Percentiles rank a stretch among this genome's conserved stretches.
phyloP scores from a whole-genome alignment of 768 basidiomycete genomes.

The Russula lepida region DNA sequence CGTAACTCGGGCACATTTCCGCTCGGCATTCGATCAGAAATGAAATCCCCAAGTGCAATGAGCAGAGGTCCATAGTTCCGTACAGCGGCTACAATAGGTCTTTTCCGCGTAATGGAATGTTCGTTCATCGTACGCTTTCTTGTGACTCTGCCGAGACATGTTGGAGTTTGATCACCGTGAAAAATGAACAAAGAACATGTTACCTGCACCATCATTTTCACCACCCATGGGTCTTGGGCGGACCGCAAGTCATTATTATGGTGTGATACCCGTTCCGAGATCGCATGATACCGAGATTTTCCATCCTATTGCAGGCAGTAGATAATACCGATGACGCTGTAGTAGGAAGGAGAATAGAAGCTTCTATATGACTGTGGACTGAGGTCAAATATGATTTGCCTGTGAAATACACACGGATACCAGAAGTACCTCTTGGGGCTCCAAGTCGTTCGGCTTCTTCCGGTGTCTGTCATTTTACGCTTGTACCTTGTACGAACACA shows the following conservation, averaged over 20 bases:
- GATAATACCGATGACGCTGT: background rate
- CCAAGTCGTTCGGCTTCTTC: background rate
- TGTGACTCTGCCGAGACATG: background rate
- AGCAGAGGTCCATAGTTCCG: background rate
- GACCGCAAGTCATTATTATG: background rate
- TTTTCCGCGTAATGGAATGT: background rate
- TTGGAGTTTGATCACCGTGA: background rate
- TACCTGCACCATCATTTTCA: background rate
- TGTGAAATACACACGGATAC: constrained; percentile 3
- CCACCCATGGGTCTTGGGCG: background rate
- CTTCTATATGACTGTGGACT: background rate
- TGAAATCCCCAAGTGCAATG: background rate
- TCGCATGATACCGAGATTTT: background rate
- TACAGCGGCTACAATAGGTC: background rate
- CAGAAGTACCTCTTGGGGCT: background rate
- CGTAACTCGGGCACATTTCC: background rate
- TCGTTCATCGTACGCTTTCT: background rate
- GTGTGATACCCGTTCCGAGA: background rate
- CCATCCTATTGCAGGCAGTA: background rate
- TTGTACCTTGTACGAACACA: background rate
- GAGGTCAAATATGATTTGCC: constrained; percentile 8
- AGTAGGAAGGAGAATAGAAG: background rate
- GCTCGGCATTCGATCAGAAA: background rate
- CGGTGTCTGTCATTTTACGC: background rate
- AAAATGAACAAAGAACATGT: background rate